Evolutionary conservation across 768 basidiomycete species (phyloP), one percentile per base, ranked within the genome.

Genomic region (Leccinum ochraceum): DNA sequence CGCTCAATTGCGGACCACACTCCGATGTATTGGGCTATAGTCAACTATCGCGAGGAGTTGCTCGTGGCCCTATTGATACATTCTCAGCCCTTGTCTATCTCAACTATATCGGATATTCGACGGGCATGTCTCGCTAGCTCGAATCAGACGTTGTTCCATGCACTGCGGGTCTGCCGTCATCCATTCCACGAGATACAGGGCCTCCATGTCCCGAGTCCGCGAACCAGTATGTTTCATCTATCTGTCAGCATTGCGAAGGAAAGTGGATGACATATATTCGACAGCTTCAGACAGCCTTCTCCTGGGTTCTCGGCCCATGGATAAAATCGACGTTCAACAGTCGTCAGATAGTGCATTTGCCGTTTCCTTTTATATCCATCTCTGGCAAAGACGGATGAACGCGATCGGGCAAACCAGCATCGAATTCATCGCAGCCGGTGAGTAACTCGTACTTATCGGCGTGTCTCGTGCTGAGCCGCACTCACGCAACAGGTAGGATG

Each of bases 361-460:
- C 0, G 83, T 80, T 4, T 71, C 77, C 26, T 79, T 89, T 54
- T 75, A 78, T 13, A 76, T 90, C 14, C 75, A 79, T 22, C 78
- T 83, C 42, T 91, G 90, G 72, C 86, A 88, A 71, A 83, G 82
- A 63, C 79, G 89, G 34, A 86, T 91, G 87, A 78, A 82, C 50
- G 81, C 86, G n/a, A 79, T 83, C 11, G 81, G 82, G 48, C 63
- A 74, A 36, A 79, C 87, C n/a, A 66, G 66, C n/a, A 66, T 89
- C 7, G 88, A 91, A 62, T 90, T 90, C 60, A 86, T 90, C 51
- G 88, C 85, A 14, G 68, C 62, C 7, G 60, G 72, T 72, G 37
- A 53, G 51, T 4, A 10, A 22, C 2, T 20, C 10, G 1, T 16
- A 7, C 3, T 26, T 20, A 17, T 24, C 9, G n/a, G 26, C 5